phyloP scores from a whole-genome alignment of 768 basidiomycete species.

The Tremella fuciformis region DNA sequence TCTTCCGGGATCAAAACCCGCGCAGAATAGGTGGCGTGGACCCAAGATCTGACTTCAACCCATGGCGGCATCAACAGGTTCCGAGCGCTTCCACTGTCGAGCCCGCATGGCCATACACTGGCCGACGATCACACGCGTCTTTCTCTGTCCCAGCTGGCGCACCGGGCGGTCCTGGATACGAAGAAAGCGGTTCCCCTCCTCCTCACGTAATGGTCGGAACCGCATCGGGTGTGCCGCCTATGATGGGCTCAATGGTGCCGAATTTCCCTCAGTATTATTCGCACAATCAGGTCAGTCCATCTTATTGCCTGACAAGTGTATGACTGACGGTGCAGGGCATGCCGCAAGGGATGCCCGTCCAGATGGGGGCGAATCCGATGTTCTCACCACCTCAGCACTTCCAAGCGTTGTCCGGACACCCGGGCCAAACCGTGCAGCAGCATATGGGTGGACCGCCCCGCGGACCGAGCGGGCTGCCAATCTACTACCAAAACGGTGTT shows the following conservation, averaged over 20 bases:
- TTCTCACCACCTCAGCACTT: conserved; percentile 35
- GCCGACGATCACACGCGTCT: conserved; percentile 77
- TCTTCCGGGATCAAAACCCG: conserved; percentile 73
- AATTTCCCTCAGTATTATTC: conserved; percentile 32
- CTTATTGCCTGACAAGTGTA: neutral
- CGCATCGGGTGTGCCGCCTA: conserved; percentile 7
- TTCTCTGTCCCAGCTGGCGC: conserved; percentile 55
- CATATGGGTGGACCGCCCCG: conserved; percentile 30
- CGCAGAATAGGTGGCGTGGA: conserved; percentile 74
- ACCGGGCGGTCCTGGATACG: conserved; percentile 9
- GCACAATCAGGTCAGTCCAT: conserved; percentile 24
- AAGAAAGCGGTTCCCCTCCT: conserved; percentile 18
- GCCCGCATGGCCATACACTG: conserved; percentile 80
- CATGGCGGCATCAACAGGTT: conserved; percentile 84
- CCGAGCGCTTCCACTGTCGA: conserved; percentile 70
- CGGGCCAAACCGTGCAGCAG: conserved; percentile 18
- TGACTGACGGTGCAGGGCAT: conserved; percentile 4
- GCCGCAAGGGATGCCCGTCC: conserved; percentile 20
- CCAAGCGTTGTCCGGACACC: conserved; percentile 20
- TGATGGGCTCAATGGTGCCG: conserved; percentile 25
- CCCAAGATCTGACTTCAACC: conserved; percentile 95
- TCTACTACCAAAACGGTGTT: conserved; percentile 43
- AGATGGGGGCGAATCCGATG: conserved; percentile 33
- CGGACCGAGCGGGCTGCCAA: conserved; percentile 29
- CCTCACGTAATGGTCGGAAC: conserved; percentile 10